These are phyloP conservation scores for Tylopilus sp. DNA, from an alignment of 768 basidiomycete species.

Conservation along the genomic window DNA sequence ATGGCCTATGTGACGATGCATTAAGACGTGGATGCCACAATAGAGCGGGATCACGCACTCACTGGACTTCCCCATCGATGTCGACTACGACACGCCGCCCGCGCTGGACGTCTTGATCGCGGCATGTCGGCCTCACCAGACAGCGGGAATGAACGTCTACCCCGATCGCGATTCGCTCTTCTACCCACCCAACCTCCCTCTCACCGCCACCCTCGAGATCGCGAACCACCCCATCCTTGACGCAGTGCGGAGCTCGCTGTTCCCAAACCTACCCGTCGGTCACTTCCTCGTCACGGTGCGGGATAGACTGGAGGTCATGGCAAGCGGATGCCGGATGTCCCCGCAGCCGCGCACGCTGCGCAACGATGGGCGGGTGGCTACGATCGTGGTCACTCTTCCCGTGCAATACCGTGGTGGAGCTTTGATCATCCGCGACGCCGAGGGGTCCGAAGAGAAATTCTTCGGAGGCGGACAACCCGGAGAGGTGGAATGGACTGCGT, in stretches of 20 bases:
- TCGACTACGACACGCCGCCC: constrained; percentile 70
- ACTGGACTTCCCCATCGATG: constrained; percentile 78
- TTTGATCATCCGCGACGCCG: constrained; percentile 52
- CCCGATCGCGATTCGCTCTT: constrained; percentile 63
- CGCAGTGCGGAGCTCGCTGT: constrained; percentile 66
- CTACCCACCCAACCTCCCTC: constrained; percentile 68
- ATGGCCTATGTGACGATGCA: not conserved
- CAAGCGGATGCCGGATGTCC: constrained; percentile 55
- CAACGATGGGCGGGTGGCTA: constrained; percentile 69
- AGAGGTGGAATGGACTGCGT: constrained; percentile 77
- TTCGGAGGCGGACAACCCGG: constrained; percentile 57
- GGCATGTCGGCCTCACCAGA: constrained; percentile 65
- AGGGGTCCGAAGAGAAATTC: constrained; percentile 60
- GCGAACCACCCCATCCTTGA: constrained; percentile 82
- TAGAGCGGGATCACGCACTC: constrained; percentile 79
- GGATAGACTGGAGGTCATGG: constrained; percentile 69
- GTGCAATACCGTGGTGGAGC: constrained; percentile 71
- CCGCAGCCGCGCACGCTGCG: constrained; percentile 51
- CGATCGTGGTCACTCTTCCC: constrained; percentile 69
- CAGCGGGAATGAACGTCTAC: constrained; percentile 48
- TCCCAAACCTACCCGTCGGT: constrained; percentile 64
- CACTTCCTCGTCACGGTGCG: constrained; percentile 66
- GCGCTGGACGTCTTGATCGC: constrained; percentile 76
- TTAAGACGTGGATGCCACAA: not conserved
- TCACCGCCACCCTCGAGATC: constrained; percentile 75